These are phyloP conservation scores for Pythium chondricola DNA, from an alignment of 352 stramenopile genomes.

Conservation along the genomic window DNA sequence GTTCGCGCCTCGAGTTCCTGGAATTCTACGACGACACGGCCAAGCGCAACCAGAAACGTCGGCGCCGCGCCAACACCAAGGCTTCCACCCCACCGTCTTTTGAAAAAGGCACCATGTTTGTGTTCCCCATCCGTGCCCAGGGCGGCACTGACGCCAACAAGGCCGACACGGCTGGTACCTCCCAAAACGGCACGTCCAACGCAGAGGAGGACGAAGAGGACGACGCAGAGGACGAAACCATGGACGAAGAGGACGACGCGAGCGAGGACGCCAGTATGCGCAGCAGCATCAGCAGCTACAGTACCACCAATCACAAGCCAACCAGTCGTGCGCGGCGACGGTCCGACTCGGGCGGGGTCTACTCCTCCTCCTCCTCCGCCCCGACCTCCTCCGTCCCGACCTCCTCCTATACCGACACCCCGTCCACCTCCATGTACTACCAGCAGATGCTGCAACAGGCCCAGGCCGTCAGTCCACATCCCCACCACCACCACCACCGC, in stretches of 20 bases:
- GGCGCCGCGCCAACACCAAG: slow-evolving; percentile 28
- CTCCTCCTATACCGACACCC: neutral
- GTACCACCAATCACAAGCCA: neutral
- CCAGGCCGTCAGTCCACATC: slow-evolving; percentile 9
- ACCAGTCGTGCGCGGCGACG: neutral
- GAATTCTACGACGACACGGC: slow-evolving; percentile 77
- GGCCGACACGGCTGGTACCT: neutral
- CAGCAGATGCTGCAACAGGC: slow-evolving; percentile 18
- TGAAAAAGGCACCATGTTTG: slow-evolving; percentile 40
- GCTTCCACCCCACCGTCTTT: neutral
- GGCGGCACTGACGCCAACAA: neutral
- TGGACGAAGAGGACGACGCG: slow-evolving; percentile 16
- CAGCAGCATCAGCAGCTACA: neutral
- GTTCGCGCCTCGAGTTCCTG: slow-evolving; percentile 74
- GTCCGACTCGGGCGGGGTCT: neutral
- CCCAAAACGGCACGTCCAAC: slow-evolving; percentile 11
- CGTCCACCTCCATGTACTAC: slow-evolving; percentile 12
- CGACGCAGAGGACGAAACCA: slow-evolving; percentile 7
- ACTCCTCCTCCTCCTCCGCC: neutral
- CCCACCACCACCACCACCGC: neutral
- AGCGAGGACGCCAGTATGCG: slow-evolving; percentile 10
- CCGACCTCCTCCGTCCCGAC: neutral
- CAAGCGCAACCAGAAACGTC: slow-evolving; percentile 58
- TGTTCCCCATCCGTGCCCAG: slow-evolving; percentile 61
- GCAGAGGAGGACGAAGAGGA: slow-evolving; percentile 13